Conservation (phyloP, 495 filamentous ascomycete species). For the Bryoglossum gracile region DNA sequence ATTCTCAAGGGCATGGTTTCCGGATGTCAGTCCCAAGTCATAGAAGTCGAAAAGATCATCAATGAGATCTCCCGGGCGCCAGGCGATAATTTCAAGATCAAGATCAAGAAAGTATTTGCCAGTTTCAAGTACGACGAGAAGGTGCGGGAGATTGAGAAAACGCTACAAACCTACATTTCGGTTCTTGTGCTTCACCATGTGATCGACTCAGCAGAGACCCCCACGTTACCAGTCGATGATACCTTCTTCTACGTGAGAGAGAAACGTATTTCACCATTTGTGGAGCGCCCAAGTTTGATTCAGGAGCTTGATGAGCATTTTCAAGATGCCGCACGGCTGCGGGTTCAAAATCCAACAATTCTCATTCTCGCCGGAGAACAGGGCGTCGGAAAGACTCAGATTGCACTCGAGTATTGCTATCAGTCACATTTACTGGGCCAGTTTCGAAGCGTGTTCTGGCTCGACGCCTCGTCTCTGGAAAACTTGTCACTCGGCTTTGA, state of each 20-base stretch:
- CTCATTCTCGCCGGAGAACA: conserved; percentile 10
- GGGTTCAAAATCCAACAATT: conserved; percentile 5
- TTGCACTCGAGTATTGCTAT: conserved; percentile 16
- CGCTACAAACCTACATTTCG: conserved; percentile 18
- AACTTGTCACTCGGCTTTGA: conserved; percentile 15
- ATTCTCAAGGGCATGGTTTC: conserved; percentile 16
- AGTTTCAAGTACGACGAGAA: conserved; percentile 19
- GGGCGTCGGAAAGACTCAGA: conserved; percentile 15
- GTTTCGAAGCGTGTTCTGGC: conserved; percentile 16
- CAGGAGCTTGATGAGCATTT: conserved; percentile 8
- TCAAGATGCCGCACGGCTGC: conserved; percentile 9
- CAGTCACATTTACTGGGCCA: neutral
- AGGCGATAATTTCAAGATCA: conserved; percentile 14
- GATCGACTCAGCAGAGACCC: conserved; percentile 13
- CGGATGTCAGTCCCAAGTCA: conserved; percentile 11
- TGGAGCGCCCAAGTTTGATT: conserved; percentile 12
- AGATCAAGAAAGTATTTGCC: conserved; percentile 20
- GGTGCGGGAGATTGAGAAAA: conserved; percentile 13
- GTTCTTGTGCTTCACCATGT: conserved; percentile 19
- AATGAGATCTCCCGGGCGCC: conserved; percentile 10
- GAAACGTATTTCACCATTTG: conserved; percentile 9
- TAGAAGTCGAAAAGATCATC: conserved; percentile 16
- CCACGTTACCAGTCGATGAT: conserved; percentile 1
- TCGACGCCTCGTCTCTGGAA: conserved; percentile 15
- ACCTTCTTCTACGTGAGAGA: conserved; percentile 16